These are phyloP conservation scores for Uncinocarpus reesii DNA, from an alignment of 2,329 filamentous ascomycete genomes.

Conservation along the genomic window DNA sequence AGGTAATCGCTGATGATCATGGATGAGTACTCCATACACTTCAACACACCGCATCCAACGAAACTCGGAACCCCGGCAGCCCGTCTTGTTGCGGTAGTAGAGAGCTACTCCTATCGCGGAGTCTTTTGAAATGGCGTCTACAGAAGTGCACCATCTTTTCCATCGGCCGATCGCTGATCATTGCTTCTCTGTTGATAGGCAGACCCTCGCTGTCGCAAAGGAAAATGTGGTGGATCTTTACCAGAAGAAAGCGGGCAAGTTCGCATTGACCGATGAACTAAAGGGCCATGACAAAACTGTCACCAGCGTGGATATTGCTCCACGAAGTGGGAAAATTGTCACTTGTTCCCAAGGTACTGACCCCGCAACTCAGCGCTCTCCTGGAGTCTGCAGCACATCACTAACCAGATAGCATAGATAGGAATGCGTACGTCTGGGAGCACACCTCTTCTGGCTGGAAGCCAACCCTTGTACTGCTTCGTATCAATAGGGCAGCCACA, in stretches of 20 bases:
- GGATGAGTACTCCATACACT: too few species aligned
- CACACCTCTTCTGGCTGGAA: constrained; percentile 88
- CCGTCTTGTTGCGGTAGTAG: constrained; percentile 63
- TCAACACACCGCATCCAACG: background rate
- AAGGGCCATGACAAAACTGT: constrained; percentile 96
- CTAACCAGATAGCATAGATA: constrained; percentile 48
- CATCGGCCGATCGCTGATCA: constrained; percentile 94
- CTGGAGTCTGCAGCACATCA: background rate
- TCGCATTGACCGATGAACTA: constrained; percentile 79
- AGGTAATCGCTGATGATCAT: too few species aligned
- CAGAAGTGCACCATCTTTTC: constrained; percentile 94
- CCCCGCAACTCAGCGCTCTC: background rate
- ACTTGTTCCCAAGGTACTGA: constrained; percentile 81
- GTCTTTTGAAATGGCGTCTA: constrained; percentile 57
- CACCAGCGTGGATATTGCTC: constrained; percentile 91
- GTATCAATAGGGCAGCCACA: constrained; percentile 92
- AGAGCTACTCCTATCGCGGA: constrained; percentile 86
- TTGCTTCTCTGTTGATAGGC: constrained; percentile 88
- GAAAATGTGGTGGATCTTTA: constrained; percentile 89
- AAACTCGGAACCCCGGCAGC: background rate
- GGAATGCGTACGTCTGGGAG: constrained; percentile 97
- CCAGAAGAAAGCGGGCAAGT: constrained; percentile 58
- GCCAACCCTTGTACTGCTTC: constrained; percentile 88
- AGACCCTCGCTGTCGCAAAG: constrained; percentile 79
- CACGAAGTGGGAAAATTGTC: constrained; percentile 81